Base-by-base conservation (phyloP, 495 filamentous ascomycete species). In the Elasticomyces elasticus region DNA sequence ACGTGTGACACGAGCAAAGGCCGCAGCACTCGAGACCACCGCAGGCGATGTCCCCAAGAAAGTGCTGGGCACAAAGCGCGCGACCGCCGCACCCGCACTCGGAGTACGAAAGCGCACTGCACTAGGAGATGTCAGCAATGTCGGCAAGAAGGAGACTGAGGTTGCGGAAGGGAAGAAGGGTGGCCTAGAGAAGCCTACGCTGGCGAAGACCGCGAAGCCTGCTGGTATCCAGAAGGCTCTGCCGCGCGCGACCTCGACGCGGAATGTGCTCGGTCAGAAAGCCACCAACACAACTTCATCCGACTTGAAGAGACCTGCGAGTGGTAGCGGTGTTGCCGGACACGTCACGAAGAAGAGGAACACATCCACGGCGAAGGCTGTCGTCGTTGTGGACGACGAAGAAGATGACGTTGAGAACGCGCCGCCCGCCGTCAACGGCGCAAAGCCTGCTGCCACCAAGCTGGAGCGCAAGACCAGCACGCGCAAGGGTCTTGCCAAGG, bases 41-140 rank as follows among this genome's bases (percentile, higher is more conserved):
- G 62, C 73, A 41, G 71, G 74, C 31, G 73, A 64, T 20, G 64
- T 68, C 33, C 67, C 77, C 17, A 94, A 95, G 75, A 86, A 86
- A 66, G 72, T 81, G 2, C 68, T 91, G 41, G 79, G 82, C 64
- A 77, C 82, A 23, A 95, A 94, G 75, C 89, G 85, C 67, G 33
- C 57, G 27, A 51, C 54, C 22, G 55, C 65, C 1, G 66, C 41
- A 12, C 49, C 74, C 44, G 74, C 58, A 5, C 51, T 60, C 11
- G 61, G 45, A 11, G 37, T 46, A 0, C 52, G 62, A 26, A 72
- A 72, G 58, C 60, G 68, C 30, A 59, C 63, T 40, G 67, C 68
- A 27, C 78, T 98, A 19, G 89, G 87, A 24, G 91, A 98, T 75
- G 83, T 95, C 55, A 97, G 89, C 78, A 98, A 98, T 74, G 86